Base-by-base conservation (phyloP, 1,139 yeast species). In the Pichia inconspicua region DNA sequence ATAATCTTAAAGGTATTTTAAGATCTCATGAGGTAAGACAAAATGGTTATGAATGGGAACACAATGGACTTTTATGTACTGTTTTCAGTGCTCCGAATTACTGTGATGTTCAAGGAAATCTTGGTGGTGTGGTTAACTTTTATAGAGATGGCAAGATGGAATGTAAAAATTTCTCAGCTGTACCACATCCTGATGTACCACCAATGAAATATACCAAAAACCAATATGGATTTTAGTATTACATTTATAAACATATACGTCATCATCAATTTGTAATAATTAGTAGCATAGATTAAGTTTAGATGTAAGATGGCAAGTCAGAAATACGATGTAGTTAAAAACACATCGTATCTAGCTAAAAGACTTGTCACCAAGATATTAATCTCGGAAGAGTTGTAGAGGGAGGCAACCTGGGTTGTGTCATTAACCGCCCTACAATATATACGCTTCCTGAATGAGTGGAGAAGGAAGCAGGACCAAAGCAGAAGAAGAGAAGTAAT, bases 41-140 rank as follows among this genome's bases (percentile, higher is more conserved):
- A 85, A 82, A 76, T 8, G 99, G 99, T 44, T 88, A 84, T 51
- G 90, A 88, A 55, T 74, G 74, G 46, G 97, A 92, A 63, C 99
- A 92, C 62, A 75, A 83, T 52, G 95, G 95, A 10, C 75, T 82
- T 58, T 77, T 92, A 47, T 79, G 89, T 50, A 92, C 99, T 0
- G 96, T 92, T 25, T 92, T 92, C 66, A 83, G 95, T 66, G 98
- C 99, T 0, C 99, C 99, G 39, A 90, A 94, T 66, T 92, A 92
- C 66, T 90, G 97, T 68, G 99, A 94, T 62, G 72, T 84, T 17
- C 89, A 88, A 48, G 96, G 95, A 15, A 92, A 92, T 66, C 66
- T 77, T 56, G 99, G 97, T 47, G 98, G 95, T 11, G 85, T 85
- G 49, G 81, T 90, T 48, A 84, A 87, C 59, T 68, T 82, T 50